Conservation (phyloP, 176 grass and related monocot genomes). For the Panicum miliaceum region DNA sequence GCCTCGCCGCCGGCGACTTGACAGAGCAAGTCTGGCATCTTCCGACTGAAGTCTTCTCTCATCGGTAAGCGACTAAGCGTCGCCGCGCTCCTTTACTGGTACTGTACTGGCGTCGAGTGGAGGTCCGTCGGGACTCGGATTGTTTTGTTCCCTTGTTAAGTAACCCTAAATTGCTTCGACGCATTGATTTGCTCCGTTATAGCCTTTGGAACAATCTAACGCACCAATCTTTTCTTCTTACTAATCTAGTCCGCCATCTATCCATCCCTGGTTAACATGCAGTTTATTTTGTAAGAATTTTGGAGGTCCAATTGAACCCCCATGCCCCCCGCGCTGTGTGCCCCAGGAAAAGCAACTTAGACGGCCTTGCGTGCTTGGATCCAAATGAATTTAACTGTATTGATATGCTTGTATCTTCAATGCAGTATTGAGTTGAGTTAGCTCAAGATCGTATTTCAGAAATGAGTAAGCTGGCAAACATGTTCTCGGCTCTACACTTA, state of each 20-base stretch:
- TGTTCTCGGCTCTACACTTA: constrained; percentile 55
- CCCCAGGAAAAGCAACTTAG: neutral
- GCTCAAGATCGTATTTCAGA: neutral
- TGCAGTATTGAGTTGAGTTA: neutral
- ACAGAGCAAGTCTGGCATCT: neutral
- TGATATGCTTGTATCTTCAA: neutral
- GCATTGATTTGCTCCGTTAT: neutral
- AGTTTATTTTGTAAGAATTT: constrained; percentile 17
- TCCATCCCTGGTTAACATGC: neutral
- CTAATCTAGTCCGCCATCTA: neutral
- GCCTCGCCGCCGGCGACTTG: no score
- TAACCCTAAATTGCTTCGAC: neutral
- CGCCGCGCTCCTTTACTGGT: neutral
- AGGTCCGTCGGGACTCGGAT: neutral
- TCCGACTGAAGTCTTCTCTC: neutral
- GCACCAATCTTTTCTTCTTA: neutral
- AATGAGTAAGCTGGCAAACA: constrained; percentile 56
- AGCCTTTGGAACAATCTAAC: neutral
- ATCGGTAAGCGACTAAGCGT: neutral
- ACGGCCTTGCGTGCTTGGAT: neutral
- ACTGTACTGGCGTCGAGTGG: neutral
- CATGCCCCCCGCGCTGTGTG: neutral
- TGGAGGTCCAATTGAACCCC: neutral
- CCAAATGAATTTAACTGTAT: neutral
- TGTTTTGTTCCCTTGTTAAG: neutral